These are phyloP conservation scores for Geoglossum cookeanum DNA, from an alignment of 2,329 filamentous ascomycete species.

Conservation along the genomic window DNA sequence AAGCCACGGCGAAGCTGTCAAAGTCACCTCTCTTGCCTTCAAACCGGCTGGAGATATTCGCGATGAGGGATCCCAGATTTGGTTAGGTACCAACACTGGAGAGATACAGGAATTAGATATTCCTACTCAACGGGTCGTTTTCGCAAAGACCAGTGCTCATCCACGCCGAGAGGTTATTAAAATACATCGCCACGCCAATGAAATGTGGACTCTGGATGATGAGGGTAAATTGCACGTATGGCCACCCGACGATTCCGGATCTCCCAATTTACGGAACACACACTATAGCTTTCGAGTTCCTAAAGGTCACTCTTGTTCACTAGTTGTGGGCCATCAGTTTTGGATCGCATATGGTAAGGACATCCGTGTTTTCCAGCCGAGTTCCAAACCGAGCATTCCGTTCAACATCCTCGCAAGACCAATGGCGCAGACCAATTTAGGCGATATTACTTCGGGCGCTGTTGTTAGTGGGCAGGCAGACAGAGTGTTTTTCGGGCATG, in stretches of 20 bases:
- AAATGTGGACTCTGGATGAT: slow-evolving; percentile 90
- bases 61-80: slow-evolving; percentile 63
- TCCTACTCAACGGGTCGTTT: slow-evolving; percentile 47
- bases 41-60: slow-evolving; percentile 26
- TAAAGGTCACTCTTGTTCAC: slow-evolving; percentile 69
- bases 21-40: slow-evolving; percentile 64
- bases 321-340: slow-evolving; percentile 65
- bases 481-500: slow-evolving; percentile 76
- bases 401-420: slow-evolving; percentile 61
- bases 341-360: slow-evolving; percentile 84
- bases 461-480: slow-evolving; percentile 55
- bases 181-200: slow-evolving; percentile 70
- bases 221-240: slow-evolving; percentile 73
- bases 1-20: slow-evolving; percentile 67
- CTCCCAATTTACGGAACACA: slow-evolving; percentile 54
- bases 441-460: slow-evolving; percentile 74
- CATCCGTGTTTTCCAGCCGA: slow-evolving; percentile 65
- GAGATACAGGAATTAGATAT: slow-evolving; percentile 85
- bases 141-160: slow-evolving; percentile 53
- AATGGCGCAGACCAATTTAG: slow-evolving; percentile 50
- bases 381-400: slow-evolving; percentile 42
- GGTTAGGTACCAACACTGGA: slow-evolving; percentile 77
- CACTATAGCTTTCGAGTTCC: slow-evolving; percentile 64
- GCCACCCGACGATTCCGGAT: slow-evolving; percentile 57
- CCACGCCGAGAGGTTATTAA: slow-evolving; percentile 60